A percentile compares a stretch with the other conserved stretches of the same genome.
Conservation (phyloP, 371 early-diverging fungal genomes). For the Circinella minor region DNA sequence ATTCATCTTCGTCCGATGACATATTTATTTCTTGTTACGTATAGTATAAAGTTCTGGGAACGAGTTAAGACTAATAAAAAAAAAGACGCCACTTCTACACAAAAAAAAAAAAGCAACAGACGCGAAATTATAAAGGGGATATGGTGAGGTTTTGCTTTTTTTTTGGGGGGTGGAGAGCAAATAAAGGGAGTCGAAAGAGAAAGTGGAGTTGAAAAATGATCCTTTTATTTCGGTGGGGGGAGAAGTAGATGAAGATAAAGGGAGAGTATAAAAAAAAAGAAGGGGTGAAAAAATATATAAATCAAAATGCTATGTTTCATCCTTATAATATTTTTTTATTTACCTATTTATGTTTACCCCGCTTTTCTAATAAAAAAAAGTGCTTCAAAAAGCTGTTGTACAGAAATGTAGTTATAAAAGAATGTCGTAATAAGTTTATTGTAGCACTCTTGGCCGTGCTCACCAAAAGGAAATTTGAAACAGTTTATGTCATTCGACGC, state of each 20-base stretch:
- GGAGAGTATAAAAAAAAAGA: too few relatives aligned
- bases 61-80: neutral
- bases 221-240: too few relatives aligned
- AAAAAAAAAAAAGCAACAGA: too few relatives aligned
- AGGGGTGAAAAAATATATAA: too few relatives aligned
- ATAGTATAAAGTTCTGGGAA: neutral
- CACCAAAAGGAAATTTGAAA: neutral
- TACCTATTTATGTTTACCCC: too few relatives aligned
- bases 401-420: neutral
- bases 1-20: slow-evolving; percentile 55
- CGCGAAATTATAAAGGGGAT: too few relatives aligned
- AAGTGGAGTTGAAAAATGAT: neutral
- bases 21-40: neutral
- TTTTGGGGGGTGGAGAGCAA: too few relatives aligned
- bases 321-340: neutral
- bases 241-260: too few relatives aligned
- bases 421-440: neutral
- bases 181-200: neutral
- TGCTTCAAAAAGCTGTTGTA: slow-evolving; percentile 2
- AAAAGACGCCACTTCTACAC: too few relatives aligned
- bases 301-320: neutral
- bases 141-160: too few relatives aligned
- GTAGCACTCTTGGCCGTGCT: slow-evolving; percentile 9
- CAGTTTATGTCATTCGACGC: slow-evolving; percentile 3
- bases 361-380: neutral